Conservation (phyloP, 2,329 filamentous ascomycete species). For the Microcyclospora tardicrescens region DNA sequence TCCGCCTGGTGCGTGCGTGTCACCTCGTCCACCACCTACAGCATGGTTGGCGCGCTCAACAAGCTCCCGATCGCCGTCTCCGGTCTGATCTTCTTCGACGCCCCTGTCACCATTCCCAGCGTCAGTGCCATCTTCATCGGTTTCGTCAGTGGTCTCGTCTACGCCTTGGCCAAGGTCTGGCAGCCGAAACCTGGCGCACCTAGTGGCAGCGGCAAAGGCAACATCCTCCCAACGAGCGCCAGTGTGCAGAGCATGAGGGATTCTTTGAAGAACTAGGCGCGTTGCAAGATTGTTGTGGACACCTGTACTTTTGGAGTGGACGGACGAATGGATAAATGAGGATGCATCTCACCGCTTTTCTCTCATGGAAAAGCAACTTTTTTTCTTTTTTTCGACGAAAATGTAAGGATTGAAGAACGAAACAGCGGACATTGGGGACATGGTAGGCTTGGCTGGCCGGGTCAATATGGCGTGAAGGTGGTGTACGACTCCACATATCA, state of each 20-base stretch:
- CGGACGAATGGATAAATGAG: no score
- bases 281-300: no score
- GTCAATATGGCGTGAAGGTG: no score
- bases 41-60: slow-evolving; percentile 95
- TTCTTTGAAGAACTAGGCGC: slow-evolving; percentile 45
- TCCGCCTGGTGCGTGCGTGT: slow-evolving; percentile 98
- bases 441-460: no score
- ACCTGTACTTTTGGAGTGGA: no score
- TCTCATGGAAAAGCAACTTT: no score
- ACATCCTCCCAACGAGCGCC: slow-evolving; percentile 57
- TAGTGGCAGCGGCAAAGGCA: slow-evolving; percentile 43
- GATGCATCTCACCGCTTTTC: no score
- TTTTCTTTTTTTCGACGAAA: no score
- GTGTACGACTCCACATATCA: no score
- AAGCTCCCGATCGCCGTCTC: slow-evolving; percentile 92
- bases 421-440: no score
- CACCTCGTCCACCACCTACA: slow-evolving; percentile 95
- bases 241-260: slow-evolving; percentile 87
- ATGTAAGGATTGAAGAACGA: no score
- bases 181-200: slow-evolving; percentile 54
- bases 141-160: slow-evolving; percentile 85
- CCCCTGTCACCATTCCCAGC: slow-evolving; percentile 81
- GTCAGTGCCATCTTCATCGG: slow-evolving; percentile 84
- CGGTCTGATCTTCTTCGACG: slow-evolving; percentile 88
- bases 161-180: slow-evolving; percentile 73